Base-by-base conservation (phyloP, 2,329 filamentous ascomycete genomes). In the Aspergillus pseudotamarii region DNA sequence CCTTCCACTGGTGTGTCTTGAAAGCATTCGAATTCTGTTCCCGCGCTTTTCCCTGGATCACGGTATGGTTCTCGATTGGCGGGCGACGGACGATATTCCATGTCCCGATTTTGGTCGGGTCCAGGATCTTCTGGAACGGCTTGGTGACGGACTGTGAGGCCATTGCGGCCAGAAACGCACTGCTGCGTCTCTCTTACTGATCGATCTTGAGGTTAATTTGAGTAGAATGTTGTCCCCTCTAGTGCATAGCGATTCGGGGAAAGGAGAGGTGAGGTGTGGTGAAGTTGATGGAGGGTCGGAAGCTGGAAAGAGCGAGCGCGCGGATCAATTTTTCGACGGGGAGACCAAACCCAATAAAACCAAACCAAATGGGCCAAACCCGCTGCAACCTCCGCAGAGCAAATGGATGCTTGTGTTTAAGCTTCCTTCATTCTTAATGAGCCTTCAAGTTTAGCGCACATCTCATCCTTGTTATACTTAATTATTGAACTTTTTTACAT, bases 41-140 rank as follows among this genome's bases (percentile, higher is more conserved):
- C 54, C 79, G 73, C 48, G 68, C 64, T 65, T 75, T 78, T 28
- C 81, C 81, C 68, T 83, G 81, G 54, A 82, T 81, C 57, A 77
- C 62, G 48, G 63, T 71, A 53, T 70, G 62, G 32, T 73, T 69
- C 63, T 77, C 75, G 53, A 78, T 67, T 34, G 74, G 75, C 38
- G 76, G 76, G 32, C 72, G 71, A 57, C 76, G 75, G 60, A 77
- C 69, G 62, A 78, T 62, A 55, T 75, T 77, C 73, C 73, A 76
- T 61, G 75, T 72, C 57, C 72, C 73, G 58, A 79, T 71, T 73
- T 77, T 78, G 68, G 76, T 79, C 45, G 77, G 74, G 64, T 79
- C 77, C 63, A 79, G 71, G 68, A 77, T 69, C 71, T 73, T 77
- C 67, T 74, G 70, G 69, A 76, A 69, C 48, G 69, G 68, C 64